Conservation (phyloP, 148 eudicot genomes). For the Arctostaphylos glauca region DNA sequence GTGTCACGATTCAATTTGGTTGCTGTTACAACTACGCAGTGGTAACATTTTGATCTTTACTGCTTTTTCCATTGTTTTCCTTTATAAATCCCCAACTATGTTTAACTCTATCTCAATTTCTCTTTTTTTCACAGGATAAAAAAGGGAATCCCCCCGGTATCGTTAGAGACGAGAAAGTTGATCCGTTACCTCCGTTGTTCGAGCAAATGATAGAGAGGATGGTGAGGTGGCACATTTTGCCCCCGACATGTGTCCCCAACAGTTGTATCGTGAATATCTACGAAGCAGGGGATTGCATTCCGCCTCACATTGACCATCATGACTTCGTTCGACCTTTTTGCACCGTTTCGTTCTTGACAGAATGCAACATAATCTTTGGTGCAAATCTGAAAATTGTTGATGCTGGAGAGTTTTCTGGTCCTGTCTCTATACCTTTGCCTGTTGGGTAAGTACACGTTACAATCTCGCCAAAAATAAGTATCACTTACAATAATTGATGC, state of each 20-base stretch:
- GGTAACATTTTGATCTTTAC: constrained; percentile 24
- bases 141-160: constrained; percentile 65
- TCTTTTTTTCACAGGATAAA: constrained; percentile 33
- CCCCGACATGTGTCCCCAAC: constrained; percentile 51
- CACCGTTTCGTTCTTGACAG: constrained; percentile 53
- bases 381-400: constrained; percentile 39
- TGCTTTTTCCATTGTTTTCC: not conserved
- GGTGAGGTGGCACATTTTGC: constrained; percentile 62
- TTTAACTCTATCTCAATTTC: not conserved
- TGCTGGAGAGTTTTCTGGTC: constrained; percentile 56
- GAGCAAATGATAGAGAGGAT: constrained; percentile 50
- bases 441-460: constrained; percentile 34
- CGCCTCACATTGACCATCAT: constrained; percentile 68
- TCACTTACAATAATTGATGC: not conserved
- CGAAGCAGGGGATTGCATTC: constrained; percentile 62
- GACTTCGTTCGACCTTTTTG: constrained; percentile 66
- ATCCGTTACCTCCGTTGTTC: constrained; percentile 59
- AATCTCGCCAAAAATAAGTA: not conserved
- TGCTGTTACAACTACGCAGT: constrained; percentile 66
- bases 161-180: constrained; percentile 59
- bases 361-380: constrained; percentile 58
- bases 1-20: constrained; percentile 63
- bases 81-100: not conserved
- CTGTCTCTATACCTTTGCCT: constrained; percentile 54
- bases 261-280: constrained; percentile 70